Evolutionary conservation across 2,329 filamentous ascomycete species (phyloP).

Genomic region (Cladosporium sp.): DNA sequence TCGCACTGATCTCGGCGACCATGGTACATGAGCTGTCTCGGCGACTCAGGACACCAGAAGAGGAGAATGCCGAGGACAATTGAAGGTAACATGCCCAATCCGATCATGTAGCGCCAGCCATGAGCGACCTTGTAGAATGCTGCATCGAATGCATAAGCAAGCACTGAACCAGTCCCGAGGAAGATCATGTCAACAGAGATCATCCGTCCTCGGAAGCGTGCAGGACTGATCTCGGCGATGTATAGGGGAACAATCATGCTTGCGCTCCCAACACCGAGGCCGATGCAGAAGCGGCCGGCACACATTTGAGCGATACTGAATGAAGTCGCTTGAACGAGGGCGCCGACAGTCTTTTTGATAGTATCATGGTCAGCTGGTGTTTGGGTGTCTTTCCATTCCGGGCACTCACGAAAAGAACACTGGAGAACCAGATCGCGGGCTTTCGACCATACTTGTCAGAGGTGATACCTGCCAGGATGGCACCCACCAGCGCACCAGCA

Average conservation of each 20-base stretch:
- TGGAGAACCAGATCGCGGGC: slow-evolving; percentile 37
- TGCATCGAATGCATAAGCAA: slow-evolving; percentile 30
- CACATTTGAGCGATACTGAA: slow-evolving; percentile 37
- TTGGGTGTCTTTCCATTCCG: too few relatives aligned
- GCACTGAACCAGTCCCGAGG: slow-evolving; percentile 26
- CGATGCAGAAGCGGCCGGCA: slow-evolving; percentile 46
- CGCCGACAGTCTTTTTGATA: slow-evolving; percentile 30
- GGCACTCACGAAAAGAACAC: slow-evolving; percentile 22
- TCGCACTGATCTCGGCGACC: slow-evolving; percentile 29
- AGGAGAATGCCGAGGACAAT: slow-evolving; percentile 31
- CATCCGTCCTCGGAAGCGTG: slow-evolving; percentile 47
- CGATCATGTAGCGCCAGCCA: slow-evolving; percentile 31
- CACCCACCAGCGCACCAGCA: slow-evolving; percentile 33
- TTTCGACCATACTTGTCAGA: slow-evolving; percentile 32
- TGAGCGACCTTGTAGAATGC: slow-evolving; percentile 29
- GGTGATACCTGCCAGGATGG: slow-evolving; percentile 32
- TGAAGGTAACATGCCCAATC: slow-evolving; percentile 32
- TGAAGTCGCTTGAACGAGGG: slow-evolving; percentile 20
- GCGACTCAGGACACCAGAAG: slow-evolving; percentile 32
- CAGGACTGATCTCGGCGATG: slow-evolving; percentile 52
- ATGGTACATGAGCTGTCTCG: slow-evolving; percentile 35
- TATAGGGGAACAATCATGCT: slow-evolving; percentile 54
- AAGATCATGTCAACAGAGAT: slow-evolving; percentile 25
- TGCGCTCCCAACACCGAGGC: slow-evolving; percentile 46
- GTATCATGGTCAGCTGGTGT: too few relatives aligned